Conservation (phyloP, 1,284 basidiomycete genomes). For the Ceratobasidium sp. region DNA sequence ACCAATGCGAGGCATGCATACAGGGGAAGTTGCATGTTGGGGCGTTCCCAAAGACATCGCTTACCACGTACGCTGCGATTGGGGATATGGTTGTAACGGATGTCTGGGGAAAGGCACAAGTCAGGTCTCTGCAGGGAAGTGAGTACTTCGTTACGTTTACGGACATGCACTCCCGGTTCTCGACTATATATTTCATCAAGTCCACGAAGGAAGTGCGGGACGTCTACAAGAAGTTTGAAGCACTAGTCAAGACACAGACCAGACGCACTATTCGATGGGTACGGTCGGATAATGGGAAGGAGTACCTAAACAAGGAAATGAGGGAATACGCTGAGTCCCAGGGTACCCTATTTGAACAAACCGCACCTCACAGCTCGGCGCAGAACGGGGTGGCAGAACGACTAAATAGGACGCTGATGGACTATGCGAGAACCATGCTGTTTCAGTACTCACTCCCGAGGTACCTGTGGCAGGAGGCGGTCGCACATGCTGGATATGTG, state of each 20-base stretch:
- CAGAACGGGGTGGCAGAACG: not conserved
- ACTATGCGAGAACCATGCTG: not conserved
- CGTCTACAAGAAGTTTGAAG: constrained; percentile 50
- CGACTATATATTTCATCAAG: constrained; percentile 42
- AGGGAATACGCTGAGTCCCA: constrained; percentile 20
- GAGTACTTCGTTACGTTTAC: not conserved
- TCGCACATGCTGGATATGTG: not conserved
- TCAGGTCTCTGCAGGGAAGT: not conserved
- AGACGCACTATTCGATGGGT: constrained; percentile 45
- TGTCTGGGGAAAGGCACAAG: not conserved
- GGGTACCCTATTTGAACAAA: constrained; percentile 47
- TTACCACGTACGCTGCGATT: constrained; percentile 26
- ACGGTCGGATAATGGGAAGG: constrained; percentile 48
- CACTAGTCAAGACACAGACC: constrained; percentile 49
- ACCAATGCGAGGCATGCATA: not conserved
- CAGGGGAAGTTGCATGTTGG: constrained; percentile 28
- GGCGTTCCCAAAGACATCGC: constrained; percentile 17
- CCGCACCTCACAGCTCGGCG: not conserved
- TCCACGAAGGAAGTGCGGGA: constrained; percentile 50
- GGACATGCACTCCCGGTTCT: constrained; percentile 43
- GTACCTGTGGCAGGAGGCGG: not conserved
- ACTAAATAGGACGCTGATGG: not conserved
- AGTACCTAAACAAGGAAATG: constrained; percentile 49
- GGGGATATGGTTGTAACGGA: constrained; percentile 52
- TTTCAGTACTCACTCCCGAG: not conserved